phyloP scores from a whole-genome alignment of 1,284 basidiomycete species.

The Lentinula novae-zelandiae region DNA sequence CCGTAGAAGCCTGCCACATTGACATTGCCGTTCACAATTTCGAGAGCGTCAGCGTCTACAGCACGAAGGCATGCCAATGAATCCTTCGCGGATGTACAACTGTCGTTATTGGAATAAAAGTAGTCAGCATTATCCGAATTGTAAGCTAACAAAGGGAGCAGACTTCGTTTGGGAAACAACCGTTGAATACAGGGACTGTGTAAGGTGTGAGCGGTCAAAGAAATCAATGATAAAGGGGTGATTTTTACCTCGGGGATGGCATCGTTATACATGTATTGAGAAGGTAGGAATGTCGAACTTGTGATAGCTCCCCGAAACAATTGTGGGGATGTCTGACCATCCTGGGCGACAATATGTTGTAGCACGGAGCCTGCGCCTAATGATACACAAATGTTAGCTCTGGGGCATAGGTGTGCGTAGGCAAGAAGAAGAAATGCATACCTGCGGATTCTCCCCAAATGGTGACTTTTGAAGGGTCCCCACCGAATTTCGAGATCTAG shows the following conservation, averaged over 20 bases:
- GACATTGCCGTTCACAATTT: conserved; percentile 24
- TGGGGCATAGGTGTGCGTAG: neutral
- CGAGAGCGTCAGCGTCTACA: conserved; percentile 19
- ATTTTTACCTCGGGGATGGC: conserved; percentile 35
- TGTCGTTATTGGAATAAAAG: neutral
- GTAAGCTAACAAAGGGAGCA: neutral
- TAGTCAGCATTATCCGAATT: too few species aligned
- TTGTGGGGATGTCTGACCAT: conserved; percentile 34
- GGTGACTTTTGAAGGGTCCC: conserved; percentile 28
- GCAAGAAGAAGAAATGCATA: neutral
- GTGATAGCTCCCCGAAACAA: conserved; percentile 42
- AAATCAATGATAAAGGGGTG: neutral
- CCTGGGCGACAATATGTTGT: conserved; percentile 23
- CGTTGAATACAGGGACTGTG: conserved; percentile 15
- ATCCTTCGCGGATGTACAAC: conserved; percentile 2
- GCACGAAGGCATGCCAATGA: conserved; percentile 20
- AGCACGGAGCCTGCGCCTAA: conserved; percentile 20
- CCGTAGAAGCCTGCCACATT: conserved; percentile 26
- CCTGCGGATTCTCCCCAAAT: conserved; percentile 32
- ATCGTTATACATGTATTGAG: conserved; percentile 43
- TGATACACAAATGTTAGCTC: neutral
- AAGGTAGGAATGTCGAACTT: conserved; percentile 41
- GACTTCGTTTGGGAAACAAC: conserved; percentile 17
- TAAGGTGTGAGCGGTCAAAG: neutral
- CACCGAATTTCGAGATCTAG: conserved; percentile 26